Conservation (phyloP, 2,329 filamentous ascomycete genomes). For the Thielaviopsis punctulata region DNA sequence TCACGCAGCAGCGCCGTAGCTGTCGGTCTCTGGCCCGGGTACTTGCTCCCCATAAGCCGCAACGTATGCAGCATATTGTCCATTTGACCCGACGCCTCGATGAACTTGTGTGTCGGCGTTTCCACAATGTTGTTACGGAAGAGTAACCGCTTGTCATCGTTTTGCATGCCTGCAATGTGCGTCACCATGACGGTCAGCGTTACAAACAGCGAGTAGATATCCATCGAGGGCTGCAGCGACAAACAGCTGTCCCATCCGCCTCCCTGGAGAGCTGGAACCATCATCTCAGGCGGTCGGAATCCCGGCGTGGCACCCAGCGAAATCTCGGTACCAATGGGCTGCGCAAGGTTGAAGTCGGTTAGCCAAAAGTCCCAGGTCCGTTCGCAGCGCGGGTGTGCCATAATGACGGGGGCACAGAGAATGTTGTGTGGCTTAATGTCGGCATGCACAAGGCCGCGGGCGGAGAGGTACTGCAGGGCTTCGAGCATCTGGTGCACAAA, state of each 20-base stretch:
- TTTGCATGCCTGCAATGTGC: not conserved
- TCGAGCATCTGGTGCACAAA: slow-evolving; percentile 6
- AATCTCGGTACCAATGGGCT: not conserved
- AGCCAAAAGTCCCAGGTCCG: slow-evolving; percentile 3
- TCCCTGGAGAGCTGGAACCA: not conserved
- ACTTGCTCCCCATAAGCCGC: not conserved
- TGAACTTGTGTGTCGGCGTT: not conserved
- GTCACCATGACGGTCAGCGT: not conserved
- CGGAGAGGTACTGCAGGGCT: slow-evolving; percentile 1
- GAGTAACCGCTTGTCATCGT: not conserved
- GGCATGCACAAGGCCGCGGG: not conserved
- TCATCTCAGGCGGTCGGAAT: slow-evolving; percentile 2
- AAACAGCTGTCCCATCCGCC: not conserved
- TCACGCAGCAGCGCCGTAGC: not conserved
- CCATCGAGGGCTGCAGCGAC: not conserved
- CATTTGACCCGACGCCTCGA: not conserved
- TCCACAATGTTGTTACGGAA: not conserved
- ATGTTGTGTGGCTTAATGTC: slow-evolving; percentile 10
- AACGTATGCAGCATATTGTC: not conserved
- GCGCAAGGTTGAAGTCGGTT: slow-evolving; percentile 5
- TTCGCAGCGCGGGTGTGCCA: not conserved
- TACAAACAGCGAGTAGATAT: slow-evolving; percentile 1
- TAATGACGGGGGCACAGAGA: not conserved
- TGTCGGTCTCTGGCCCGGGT: not conserved
- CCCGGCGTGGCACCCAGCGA: not conserved